Evolutionary conservation across 768 basidiomycete species (phyloP).

Genomic region (Boletus reticulatus): DNA sequence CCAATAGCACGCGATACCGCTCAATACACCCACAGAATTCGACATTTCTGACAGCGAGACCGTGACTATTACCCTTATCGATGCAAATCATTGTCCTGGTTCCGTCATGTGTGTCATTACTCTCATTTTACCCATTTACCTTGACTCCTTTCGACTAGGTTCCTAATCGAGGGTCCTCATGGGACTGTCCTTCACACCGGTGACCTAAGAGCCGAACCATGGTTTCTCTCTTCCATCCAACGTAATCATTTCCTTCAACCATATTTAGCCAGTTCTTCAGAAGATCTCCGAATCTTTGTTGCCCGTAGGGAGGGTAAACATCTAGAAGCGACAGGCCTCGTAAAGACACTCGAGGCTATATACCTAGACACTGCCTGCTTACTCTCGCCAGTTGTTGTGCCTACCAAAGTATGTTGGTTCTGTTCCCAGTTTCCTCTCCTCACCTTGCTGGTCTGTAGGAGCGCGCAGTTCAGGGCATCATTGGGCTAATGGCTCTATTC

Average conservation of each 20-base stretch:
- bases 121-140: neutral
- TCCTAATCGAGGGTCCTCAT: slow-evolving; percentile 68
- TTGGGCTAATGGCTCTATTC: slow-evolving; percentile 67
- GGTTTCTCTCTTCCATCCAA: slow-evolving; percentile 65
- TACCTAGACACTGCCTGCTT: slow-evolving; percentile 81
- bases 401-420: slow-evolving; percentile 50
- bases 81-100: slow-evolving; percentile 95
- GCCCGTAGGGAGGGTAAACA: slow-evolving; percentile 24
- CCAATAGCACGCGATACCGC: slow-evolving; percentile 51
- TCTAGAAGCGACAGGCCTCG: slow-evolving; percentile 24
- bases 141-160: slow-evolving; percentile 49
- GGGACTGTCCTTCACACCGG: slow-evolving; percentile 88
- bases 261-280: slow-evolving; percentile 49
- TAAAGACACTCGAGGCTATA: slow-evolving; percentile 66
- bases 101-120: slow-evolving; percentile 71
- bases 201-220: slow-evolving; percentile 86
- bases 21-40: slow-evolving; percentile 62
- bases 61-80: slow-evolving; percentile 76
- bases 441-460: slow-evolving; percentile 41
- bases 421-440: neutral
- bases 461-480: slow-evolving; percentile 61
- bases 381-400: slow-evolving; percentile 49
- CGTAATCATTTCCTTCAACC: slow-evolving; percentile 71
- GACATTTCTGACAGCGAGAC: slow-evolving; percentile 54
- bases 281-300: slow-evolving; percentile 24